These are phyloP conservation scores for Vaccinium macrocarpon DNA, from an alignment of 148 eudicot genomes.

Conservation along the genomic window DNA sequence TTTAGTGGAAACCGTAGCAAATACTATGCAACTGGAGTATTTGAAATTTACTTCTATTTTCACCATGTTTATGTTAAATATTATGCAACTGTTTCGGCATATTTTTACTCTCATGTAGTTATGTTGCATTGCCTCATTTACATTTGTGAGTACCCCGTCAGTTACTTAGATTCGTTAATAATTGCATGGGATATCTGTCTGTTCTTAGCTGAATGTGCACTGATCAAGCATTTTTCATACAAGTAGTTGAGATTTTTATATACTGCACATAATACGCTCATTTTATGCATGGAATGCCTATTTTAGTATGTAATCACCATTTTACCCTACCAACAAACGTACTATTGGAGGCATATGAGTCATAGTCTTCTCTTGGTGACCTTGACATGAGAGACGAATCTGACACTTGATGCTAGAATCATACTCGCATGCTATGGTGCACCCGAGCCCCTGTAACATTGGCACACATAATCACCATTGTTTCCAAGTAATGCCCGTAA, in stretches of 20 bases:
- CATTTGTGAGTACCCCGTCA: not conserved
- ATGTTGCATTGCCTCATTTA: not conserved
- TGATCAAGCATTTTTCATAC: not conserved
- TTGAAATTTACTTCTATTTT: not conserved
- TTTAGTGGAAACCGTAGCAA: not conserved
- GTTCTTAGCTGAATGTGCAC: not conserved
- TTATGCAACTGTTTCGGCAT: not conserved
- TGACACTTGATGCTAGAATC: not conserved
- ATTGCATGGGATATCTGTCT: not conserved
- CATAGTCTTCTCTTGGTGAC: not conserved
- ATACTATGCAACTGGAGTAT: not conserved
- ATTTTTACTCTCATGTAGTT: not conserved
- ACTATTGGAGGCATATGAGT: not conserved
- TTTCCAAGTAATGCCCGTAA: not conserved
- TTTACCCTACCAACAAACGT: not conserved
- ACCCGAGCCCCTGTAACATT: not conserved
- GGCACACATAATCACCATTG: not conserved
- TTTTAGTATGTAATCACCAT: not conserved
- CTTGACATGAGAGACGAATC: not conserved
- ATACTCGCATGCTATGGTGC: not conserved
- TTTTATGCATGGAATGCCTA: not conserved
- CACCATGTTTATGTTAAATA: not conserved
- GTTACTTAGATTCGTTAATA: not conserved
- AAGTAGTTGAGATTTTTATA: not conserved
- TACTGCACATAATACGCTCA: not conserved